Conservation (phyloP, 1,284 basidiomycete species). For the Earliella scabrosa region DNA sequence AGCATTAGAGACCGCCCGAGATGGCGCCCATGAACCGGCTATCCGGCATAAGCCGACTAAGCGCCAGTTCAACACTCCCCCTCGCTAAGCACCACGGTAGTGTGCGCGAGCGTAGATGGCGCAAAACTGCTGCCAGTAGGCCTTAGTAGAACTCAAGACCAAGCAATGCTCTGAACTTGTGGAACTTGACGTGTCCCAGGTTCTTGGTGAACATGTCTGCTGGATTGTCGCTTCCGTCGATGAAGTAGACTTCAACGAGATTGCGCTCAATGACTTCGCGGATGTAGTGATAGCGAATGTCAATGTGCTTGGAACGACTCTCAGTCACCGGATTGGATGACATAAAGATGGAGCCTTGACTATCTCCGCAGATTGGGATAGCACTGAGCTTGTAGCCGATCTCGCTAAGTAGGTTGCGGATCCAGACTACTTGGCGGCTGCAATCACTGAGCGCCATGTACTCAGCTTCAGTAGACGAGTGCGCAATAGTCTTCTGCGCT, state of each 20-base stretch:
- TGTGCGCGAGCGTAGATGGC: no score
- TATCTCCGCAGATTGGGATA: conserved; percentile 37
- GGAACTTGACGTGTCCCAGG: conserved; percentile 3
- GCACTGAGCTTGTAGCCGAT: conserved; percentile 17
- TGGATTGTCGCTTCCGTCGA: neutral
- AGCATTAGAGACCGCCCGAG: neutral
- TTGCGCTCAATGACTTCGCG: conserved; percentile 1
- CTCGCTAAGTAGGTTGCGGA: conserved; percentile 28
- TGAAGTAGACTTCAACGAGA: conserved; percentile 3
- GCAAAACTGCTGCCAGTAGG: no score
- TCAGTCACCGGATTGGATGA: neutral
- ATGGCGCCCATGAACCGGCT: neutral
- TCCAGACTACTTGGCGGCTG: conserved; percentile 29
- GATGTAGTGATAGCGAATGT: conserved; percentile 4
- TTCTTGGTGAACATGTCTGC: conserved; percentile 15
- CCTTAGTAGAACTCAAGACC: neutral
- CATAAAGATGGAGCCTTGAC: conserved; percentile 30
- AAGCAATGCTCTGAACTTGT: neutral
- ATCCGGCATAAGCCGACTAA: neutral
- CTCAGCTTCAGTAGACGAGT: conserved; percentile 39
- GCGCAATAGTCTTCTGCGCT: conserved; percentile 2
- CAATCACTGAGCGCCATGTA: conserved; percentile 36
- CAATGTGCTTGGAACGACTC: neutral
- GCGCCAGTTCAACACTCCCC: neutral
- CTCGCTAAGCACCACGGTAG: neutral